A percentile compares a stretch with the other conserved stretches of the same genome.
Conservation (phyloP, 1,139 yeast genomes). For the Tardiomyces blankii region DNA sequence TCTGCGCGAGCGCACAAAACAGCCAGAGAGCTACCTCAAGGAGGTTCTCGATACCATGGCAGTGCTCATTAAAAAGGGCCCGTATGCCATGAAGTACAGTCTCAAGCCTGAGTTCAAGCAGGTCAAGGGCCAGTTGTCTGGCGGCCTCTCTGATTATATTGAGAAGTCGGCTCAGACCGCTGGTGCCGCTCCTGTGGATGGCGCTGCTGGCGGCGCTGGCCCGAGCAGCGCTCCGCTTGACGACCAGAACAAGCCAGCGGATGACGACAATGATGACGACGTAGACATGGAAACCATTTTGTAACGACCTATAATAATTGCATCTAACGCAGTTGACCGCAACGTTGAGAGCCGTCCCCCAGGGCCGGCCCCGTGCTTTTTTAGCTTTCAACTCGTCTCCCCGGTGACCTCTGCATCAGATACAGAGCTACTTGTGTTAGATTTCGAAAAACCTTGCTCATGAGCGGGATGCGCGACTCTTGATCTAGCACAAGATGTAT, state of each 20-base stretch:
- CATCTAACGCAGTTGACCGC: neutral
- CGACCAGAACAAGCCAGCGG: conserved; percentile 11
- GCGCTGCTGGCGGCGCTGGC: conserved; percentile 10
- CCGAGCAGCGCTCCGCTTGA: conserved; percentile 9
- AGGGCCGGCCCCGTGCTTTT: too few relatives aligned
- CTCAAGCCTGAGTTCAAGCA: conserved; percentile 77
- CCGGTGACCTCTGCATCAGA: too few relatives aligned
- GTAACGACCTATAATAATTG: neutral
- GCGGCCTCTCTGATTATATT: conserved; percentile 1
- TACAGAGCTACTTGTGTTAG: too few relatives aligned
- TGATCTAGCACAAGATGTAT: too few relatives aligned
- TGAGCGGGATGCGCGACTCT: too few relatives aligned
- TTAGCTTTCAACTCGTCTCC: too few relatives aligned
- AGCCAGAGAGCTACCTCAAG: conserved; percentile 88
- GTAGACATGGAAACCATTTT: conserved; percentile 12
- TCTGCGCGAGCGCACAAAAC: conserved; percentile 83
- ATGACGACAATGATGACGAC: conserved; percentile 23
- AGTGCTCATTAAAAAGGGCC: conserved; percentile 82
- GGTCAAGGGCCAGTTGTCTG: conserved; percentile 12
- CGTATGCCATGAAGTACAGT: conserved; percentile 86
- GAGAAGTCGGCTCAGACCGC: conserved; percentile 2
- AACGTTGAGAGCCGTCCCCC: too few relatives aligned
- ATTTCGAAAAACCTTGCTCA: too few relatives aligned
- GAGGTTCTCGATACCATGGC: conserved; percentile 90
- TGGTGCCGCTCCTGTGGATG: conserved; percentile 4